These are phyloP conservation scores for Exophiala mesophila DNA, from an alignment of 2,329 filamentous ascomycete genomes.

Conservation along the genomic window DNA sequence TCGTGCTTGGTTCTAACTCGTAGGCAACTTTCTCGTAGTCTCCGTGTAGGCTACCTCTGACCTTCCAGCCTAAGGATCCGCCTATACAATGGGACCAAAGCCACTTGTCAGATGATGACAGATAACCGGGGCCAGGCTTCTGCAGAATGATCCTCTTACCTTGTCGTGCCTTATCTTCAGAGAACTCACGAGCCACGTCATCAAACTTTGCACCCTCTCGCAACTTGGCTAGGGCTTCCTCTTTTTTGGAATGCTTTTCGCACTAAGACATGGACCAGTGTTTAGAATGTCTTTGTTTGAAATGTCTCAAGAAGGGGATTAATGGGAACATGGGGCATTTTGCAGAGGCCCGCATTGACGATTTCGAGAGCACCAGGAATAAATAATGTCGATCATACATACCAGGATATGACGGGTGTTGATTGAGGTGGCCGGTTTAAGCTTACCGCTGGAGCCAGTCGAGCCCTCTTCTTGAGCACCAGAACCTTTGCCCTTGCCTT, in stretches of 20 bases:
- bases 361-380: too few relatives aligned
- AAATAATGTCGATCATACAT: too few relatives aligned
- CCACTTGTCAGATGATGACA: slow-evolving; percentile 8
- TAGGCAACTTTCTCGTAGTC: slow-evolving; percentile 61
- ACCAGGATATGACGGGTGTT: slow-evolving; percentile 62
- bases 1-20: slow-evolving; percentile 57
- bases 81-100: slow-evolving; percentile 36
- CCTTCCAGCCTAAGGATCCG: slow-evolving; percentile 61
- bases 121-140: too few relatives aligned
- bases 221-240: slow-evolving; percentile 59
- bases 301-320: background rate
- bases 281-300: background rate
- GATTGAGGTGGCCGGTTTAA: slow-evolving; percentile 59
- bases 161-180: slow-evolving; percentile 61
- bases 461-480: slow-evolving; percentile 31
- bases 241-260: slow-evolving; percentile 61
- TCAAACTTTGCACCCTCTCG: slow-evolving; percentile 58
- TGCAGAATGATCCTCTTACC: slow-evolving; percentile 37
- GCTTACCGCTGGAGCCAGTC: slow-evolving; percentile 30
- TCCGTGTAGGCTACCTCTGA: slow-evolving; percentile 50
- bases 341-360: too few relatives aligned
- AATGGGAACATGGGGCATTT: too few relatives aligned
- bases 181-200: slow-evolving; percentile 60
- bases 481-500: slow-evolving; percentile 36
- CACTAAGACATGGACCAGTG: slow-evolving; percentile 36